A percentile compares a stretch with the other conserved stretches of the same genome.
These are phyloP conservation scores for Canavalia gladiata DNA, from an alignment of 306 rosid species.

Conservation along the genomic window DNA sequence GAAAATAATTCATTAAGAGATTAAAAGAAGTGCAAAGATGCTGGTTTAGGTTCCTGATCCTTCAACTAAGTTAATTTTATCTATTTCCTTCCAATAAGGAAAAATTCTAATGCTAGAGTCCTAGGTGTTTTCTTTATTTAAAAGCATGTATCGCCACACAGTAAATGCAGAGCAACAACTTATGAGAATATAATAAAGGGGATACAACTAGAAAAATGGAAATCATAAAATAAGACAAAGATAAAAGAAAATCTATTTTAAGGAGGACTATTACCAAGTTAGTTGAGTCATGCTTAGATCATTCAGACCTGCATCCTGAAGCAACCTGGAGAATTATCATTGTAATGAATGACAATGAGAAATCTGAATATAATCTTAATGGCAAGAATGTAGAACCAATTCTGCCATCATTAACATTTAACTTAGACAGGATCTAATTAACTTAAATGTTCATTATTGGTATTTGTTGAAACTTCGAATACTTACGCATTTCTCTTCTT, in stretches of 20 bases:
- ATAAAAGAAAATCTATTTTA: neutral
- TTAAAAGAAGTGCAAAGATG: constrained; percentile 16
- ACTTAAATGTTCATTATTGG: constrained; percentile 29
- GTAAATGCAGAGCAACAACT: neutral
- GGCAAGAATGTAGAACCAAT: constrained; percentile 27
- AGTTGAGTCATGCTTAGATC: constrained; percentile 80
- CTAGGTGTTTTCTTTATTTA: constrained; percentile 10
- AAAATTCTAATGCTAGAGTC: constrained; percentile 10
- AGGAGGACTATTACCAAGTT: constrained; percentile 73
- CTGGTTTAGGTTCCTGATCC: constrained; percentile 24
- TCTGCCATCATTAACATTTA: neutral
- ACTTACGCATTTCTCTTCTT: neutral
- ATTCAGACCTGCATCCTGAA: constrained; percentile 84
- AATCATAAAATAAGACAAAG: constrained; percentile 11
- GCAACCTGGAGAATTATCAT: constrained; percentile 70
- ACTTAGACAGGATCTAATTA: neutral
- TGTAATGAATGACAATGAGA: constrained; percentile 33
- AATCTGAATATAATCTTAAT: constrained; percentile 31
- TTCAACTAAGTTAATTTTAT: neutral
- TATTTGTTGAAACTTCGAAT: neutral
- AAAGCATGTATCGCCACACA: neutral
- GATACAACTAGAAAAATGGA: neutral
- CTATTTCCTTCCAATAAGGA: constrained; percentile 20
- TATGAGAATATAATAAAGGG: constrained; percentile 8
- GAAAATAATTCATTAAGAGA: neutral